A percentile compares a stretch with the other conserved stretches of the same genome.
These are phyloP conservation scores for Pythium graminicola DNA, from an alignment of 352 stramenopile genomes.

Conservation along the genomic window DNA sequence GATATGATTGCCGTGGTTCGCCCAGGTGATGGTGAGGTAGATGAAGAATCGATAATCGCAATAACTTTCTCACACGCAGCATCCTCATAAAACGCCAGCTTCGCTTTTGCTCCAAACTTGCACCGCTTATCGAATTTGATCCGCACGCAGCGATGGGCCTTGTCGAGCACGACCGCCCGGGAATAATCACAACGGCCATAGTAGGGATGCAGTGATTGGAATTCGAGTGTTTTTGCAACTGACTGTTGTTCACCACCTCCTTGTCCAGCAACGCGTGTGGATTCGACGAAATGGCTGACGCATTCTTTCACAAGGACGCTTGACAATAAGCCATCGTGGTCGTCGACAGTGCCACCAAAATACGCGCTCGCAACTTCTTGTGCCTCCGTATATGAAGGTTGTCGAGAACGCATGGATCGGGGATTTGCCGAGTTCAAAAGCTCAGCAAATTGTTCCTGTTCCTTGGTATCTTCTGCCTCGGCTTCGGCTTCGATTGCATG, in stretches of 20 bases:
- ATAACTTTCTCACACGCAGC: constrained; percentile 56
- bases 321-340: constrained; percentile 56
- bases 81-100: constrained; percentile 68
- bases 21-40: constrained; percentile 19
- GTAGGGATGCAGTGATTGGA: constrained; percentile 82
- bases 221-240: constrained; percentile 30
- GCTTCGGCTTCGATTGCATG: background rate
- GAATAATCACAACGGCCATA: constrained; percentile 78
- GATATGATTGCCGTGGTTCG: constrained; percentile 13
- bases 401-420: constrained; percentile 23
- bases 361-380: constrained; percentile 55
- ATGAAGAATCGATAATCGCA: constrained; percentile 38
- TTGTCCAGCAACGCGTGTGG: constrained; percentile 61
- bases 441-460: constrained; percentile 20
- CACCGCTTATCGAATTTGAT: constrained; percentile 80
- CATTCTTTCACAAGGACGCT: constrained; percentile 80
- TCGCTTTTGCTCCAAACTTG: constrained; percentile 58
- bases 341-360: constrained; percentile 38
- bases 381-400: constrained; percentile 55
- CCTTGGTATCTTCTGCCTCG: constrained; percentile 33
- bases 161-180: constrained; percentile 44
- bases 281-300: constrained; percentile 79
- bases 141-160: constrained; percentile 51
- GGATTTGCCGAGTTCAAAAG: constrained; percentile 5
- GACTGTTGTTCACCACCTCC: constrained; percentile 11